Base-by-base conservation (phyloP, 208 protist species). In the Wallacemonas sp. region DNA sequence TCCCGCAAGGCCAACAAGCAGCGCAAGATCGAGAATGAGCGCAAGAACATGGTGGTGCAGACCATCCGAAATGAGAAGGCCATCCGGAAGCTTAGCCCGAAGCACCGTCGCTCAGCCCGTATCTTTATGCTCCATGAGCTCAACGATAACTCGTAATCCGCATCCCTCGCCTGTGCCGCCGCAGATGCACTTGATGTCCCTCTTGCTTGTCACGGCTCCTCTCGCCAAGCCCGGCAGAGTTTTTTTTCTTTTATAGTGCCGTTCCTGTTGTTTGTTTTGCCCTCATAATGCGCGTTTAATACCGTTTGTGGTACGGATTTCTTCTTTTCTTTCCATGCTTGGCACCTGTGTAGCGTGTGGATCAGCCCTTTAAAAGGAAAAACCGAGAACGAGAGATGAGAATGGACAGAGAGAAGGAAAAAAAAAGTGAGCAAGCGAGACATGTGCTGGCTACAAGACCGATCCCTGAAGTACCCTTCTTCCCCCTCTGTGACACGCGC, bases 21-120 rank as follows among this genome's bases (percentile, higher is more conserved):
- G 67, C 81, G 91, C 36, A 94, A 92, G 62, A 28, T 72, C 18
- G 91, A 89, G 48, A 96, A 96, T 62, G 91, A 96, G 67, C 84
- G 84, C 57, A 96, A 93, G 71, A 94, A 85, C 62, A 94, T 96
- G 87, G 91, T 96, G n/a, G 87, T 94, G 11, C 91, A 96, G 70
- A 93, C 76, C 28, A 96, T 96, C 57, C 91, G 83, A 44, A 96
- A 96, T 50, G 91, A 93, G 12, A 92, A 93, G 75, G 88, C 87
- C 5, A 93, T 96, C 42, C 73, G 77, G 11, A 96, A 96, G 66
- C 70, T 96, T 22, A 96, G 87, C 72, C 91, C 91, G 3, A 96
- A 94, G 76, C 91, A 96, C 74, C 86, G 91, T 33, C 85, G 85
- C 36, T 71, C 79, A 11, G 91, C 91, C 5, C 87, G 88, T 57